These are phyloP conservation scores for Trypanosomatidae sp. DNA, from an alignment of 208 protist genomes.

Conservation along the genomic window DNA sequence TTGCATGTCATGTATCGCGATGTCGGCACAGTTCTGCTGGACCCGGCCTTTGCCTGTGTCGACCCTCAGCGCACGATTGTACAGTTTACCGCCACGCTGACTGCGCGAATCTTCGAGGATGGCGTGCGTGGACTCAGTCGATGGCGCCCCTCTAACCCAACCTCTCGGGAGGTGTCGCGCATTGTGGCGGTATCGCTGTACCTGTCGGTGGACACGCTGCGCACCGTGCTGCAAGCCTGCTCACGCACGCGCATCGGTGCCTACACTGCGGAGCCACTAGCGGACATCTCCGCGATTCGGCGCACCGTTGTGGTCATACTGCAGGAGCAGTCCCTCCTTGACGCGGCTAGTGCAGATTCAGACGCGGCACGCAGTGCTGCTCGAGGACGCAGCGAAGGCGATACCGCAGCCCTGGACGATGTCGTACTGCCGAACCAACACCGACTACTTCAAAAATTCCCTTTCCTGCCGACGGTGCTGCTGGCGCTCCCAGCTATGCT, in stretches of 20 bases:
- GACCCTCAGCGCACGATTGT: conserved; percentile 52
- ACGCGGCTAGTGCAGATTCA: not conserved
- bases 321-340: conserved; percentile 35
- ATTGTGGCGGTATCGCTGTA: conserved; percentile 29
- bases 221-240: conserved; percentile 24
- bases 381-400: not conserved
- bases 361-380: not conserved
- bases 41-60: conserved; percentile 36
- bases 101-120: conserved; percentile 22
- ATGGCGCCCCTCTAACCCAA: conserved; percentile 41
- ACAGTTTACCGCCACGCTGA: conserved; percentile 28
- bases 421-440: conserved; percentile 8
- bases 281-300: conserved; percentile 19
- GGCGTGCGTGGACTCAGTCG: conserved; percentile 33
- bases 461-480: conserved; percentile 21
- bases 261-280: conserved; percentile 28
- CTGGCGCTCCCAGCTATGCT: conserved; percentile 3
- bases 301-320: conserved; percentile 23
- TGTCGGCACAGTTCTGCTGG: conserved; percentile 49
- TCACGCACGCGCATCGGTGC: conserved; percentile 31
- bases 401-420: conserved; percentile 3
- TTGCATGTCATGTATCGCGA: conserved; percentile 37
- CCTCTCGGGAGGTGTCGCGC: conserved; percentile 25
- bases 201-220: conserved; percentile 33
- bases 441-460: conserved; percentile 10